Evolutionary conservation across 208 protist species (phyloP).

Genomic region (Acanthamoeba royreba): DNA sequence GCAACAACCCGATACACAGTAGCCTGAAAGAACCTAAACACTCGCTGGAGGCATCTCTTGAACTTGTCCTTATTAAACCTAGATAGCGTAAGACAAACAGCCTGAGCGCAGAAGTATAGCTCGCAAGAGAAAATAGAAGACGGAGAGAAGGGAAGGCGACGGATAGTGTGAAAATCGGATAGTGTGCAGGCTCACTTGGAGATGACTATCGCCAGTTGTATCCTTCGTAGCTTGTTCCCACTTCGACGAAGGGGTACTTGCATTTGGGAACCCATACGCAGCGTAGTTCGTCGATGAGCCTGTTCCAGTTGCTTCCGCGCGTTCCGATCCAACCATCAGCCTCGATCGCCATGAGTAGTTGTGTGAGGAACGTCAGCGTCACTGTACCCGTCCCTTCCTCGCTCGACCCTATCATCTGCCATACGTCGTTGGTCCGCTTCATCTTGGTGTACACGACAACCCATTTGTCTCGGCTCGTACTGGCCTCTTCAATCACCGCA

Average conservation of each 20-base stretch:
- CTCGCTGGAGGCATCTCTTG: no score
- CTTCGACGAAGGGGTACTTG: background rate
- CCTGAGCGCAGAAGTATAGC: no score
- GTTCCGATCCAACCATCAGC: background rate
- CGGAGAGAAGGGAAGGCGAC: no score
- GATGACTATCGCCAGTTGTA: no score
- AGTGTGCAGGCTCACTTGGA: no score
- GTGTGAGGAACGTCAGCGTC: background rate
- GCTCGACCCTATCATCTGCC: background rate
- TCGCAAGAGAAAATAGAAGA: no score
- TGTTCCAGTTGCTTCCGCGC: background rate
- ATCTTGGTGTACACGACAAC: background rate
- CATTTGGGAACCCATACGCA: background rate
- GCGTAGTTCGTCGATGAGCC: background rate
- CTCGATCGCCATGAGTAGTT: background rate
- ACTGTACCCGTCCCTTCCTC: no score
- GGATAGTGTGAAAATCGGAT: no score
- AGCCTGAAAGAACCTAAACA: no score
- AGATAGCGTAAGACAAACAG: no score
- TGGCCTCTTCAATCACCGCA: background rate
- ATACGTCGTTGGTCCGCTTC: background rate
- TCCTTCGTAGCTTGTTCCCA: background rate
- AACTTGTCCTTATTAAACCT: no score
- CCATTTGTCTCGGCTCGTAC: background rate
- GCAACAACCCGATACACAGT: no score